phyloP scores from a whole-genome alignment of 345 rosid species.

The Iberis pinnata region DNA sequence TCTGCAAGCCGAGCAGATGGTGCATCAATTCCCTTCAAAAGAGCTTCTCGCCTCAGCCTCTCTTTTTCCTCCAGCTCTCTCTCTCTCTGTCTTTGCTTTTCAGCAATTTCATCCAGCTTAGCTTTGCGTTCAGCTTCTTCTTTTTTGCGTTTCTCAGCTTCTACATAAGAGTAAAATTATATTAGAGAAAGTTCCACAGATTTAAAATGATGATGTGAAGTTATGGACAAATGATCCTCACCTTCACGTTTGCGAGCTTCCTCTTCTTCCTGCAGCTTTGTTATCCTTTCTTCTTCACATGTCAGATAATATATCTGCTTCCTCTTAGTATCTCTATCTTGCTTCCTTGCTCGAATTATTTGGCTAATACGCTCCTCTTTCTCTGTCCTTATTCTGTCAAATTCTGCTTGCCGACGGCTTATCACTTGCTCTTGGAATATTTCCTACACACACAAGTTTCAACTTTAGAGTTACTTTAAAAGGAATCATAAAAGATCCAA shows the following conservation, averaged over 20 bases:
- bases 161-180: slow-evolving; percentile 35
- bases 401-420: slow-evolving; percentile 59
- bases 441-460: slow-evolving; percentile 30
- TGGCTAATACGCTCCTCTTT: slow-evolving; percentile 69
- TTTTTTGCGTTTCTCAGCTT: slow-evolving; percentile 68
- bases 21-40: slow-evolving; percentile 41
- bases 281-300: slow-evolving; percentile 60
- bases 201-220: too few species aligned
- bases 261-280: slow-evolving; percentile 69
- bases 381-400: slow-evolving; percentile 54
- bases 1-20: slow-evolving; percentile 39
- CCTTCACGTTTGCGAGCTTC: slow-evolving; percentile 84
- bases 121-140: slow-evolving; percentile 82
- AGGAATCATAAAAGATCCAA: too few species aligned
- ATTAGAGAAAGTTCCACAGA: slow-evolving; percentile 6
- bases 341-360: slow-evolving; percentile 53
- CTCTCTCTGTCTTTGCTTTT: slow-evolving; percentile 87
- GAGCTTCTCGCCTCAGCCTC: slow-evolving; percentile 51
- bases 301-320: slow-evolving; percentile 59
- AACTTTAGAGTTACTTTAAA: slow-evolving; percentile 8
- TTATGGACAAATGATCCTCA: slow-evolving; percentile 22
- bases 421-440: slow-evolving; percentile 68
- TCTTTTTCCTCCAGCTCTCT: slow-evolving; percentile 76
- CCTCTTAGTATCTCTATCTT: slow-evolving; percentile 65
- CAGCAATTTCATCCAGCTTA: slow-evolving; percentile 80